Percentiles rank a stretch among this genome's conserved stretches.
Evolutionary conservation across 257 asterid species (phyloP).

Genomic region (Ballota nigra): DNA sequence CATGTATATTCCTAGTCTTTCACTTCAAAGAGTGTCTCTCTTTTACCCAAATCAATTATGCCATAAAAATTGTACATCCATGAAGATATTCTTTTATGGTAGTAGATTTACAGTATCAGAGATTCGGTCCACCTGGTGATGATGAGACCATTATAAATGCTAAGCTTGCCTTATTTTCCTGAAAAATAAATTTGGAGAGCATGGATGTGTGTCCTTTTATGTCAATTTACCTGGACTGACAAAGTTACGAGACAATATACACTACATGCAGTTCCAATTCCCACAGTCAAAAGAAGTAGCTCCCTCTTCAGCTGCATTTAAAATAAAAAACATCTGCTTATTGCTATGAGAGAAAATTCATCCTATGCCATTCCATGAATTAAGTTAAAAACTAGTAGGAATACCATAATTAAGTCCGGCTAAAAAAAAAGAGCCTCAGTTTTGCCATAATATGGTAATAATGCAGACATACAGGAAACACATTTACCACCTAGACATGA

Average conservation of each 20-base stretch:
- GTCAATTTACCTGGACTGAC: slow-evolving; percentile 64
- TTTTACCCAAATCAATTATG: not conserved
- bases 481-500: not conserved
- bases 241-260: slow-evolving; percentile 86
- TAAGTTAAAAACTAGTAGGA: not conserved
- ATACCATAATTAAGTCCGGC: not conserved
- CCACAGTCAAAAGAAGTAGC: slow-evolving; percentile 69
- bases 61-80: not conserved
- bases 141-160: not conserved
- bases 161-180: not conserved
- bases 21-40: not conserved
- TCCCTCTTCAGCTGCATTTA: slow-evolving; percentile 88
- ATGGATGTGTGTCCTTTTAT: not conserved
- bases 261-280: slow-evolving; percentile 82
- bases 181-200: not conserved
- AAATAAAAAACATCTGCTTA: slow-evolving; percentile 36
- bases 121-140: not conserved
- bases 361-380: not conserved
- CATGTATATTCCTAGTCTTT: not conserved
- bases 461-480: slow-evolving; percentile 1
- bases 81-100: not conserved
- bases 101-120: not conserved
- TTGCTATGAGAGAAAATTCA: slow-evolving; percentile 4
- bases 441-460: not conserved
- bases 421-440: not conserved